Evolutionary conservation across 495 filamentous ascomycete species (phyloP).

Genomic region (Aspergillus panamensis): DNA sequence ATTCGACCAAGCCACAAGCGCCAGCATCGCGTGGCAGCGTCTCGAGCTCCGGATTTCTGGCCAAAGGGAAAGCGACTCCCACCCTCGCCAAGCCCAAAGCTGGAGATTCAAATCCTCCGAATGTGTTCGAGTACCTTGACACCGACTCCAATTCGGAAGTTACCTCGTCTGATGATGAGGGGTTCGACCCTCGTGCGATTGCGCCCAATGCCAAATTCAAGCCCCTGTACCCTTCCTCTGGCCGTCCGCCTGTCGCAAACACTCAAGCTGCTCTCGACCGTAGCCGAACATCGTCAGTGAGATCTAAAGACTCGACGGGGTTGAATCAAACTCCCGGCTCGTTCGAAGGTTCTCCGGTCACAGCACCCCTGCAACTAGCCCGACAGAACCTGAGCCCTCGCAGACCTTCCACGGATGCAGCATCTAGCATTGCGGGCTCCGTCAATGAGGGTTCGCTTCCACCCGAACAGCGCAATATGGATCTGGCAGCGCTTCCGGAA

Average conservation of each 20-base stretch:
- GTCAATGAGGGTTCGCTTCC: constrained; percentile 16
- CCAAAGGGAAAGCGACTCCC: constrained; percentile 14
- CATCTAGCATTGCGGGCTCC: constrained; percentile 16
- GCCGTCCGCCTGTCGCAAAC: constrained; percentile 13
- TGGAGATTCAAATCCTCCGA: constrained; percentile 27
- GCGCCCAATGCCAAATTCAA: constrained; percentile 10
- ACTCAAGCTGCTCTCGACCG: constrained; percentile 17
- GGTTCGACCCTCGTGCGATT: constrained; percentile 11
- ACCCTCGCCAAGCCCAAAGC: constrained; percentile 19
- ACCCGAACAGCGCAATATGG: constrained; percentile 19
- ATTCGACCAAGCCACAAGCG: constrained; percentile 11
- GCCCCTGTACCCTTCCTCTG: constrained; percentile 6
- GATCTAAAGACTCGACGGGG: constrained; percentile 26
- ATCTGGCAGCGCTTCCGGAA: constrained; percentile 26
- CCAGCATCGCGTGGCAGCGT: constrained; percentile 16
- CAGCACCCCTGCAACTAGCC: constrained; percentile 28
- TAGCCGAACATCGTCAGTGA: constrained; percentile 24
- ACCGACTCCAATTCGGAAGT: constrained; percentile 24
- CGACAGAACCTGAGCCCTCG: constrained; percentile 21
- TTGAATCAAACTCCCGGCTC: constrained; percentile 24
- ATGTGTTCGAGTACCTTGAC: constrained; percentile 46
- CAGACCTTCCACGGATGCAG: constrained; percentile 23
- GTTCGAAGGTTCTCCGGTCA: constrained; percentile 23
- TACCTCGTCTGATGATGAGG: constrained; percentile 24
- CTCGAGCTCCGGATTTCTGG: constrained; percentile 18